A percentile compares a stretch with the other conserved stretches of the same genome.
phyloP scores from a whole-genome alignment of 768 basidiomycete species.

The Amanita pseudoporphyria region DNA sequence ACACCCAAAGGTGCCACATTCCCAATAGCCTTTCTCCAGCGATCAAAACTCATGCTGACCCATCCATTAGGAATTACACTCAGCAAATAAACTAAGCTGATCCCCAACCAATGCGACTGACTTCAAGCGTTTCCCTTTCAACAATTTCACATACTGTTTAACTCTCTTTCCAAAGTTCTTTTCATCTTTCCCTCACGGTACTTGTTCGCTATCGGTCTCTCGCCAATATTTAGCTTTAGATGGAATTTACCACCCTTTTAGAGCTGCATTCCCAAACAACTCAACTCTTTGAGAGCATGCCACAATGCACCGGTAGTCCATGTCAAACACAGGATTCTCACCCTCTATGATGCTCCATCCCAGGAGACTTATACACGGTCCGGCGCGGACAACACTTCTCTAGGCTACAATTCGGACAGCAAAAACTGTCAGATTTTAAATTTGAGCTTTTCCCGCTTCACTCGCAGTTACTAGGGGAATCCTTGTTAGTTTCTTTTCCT shows the following conservation, averaged over 20 bases:
- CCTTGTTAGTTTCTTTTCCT: slow-evolving; percentile 90
- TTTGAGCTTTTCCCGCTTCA: too few relatives aligned
- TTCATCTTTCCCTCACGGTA: too few relatives aligned
- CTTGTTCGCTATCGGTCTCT: slow-evolving; percentile 51
- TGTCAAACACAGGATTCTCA: slow-evolving; percentile 32
- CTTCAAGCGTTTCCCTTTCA: slow-evolving; percentile 71
- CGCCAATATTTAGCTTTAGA: slow-evolving; percentile 79
- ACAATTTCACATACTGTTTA: slow-evolving; percentile 77
- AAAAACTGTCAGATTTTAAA: slow-evolving; percentile 71
- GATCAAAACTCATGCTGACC: slow-evolving; percentile 63
- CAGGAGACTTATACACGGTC: slow-evolving; percentile 64
- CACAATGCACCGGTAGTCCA: slow-evolving; percentile 43
- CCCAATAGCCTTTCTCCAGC: slow-evolving; percentile 45
- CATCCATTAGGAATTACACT: slow-evolving; percentile 46
- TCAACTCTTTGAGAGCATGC: slow-evolving; percentile 71
- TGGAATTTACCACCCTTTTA: slow-evolving; percentile 77
- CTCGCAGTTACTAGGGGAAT: slow-evolving; percentile 85
- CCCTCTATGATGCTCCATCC: slow-evolving; percentile 51
- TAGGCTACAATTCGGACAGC: slow-evolving; percentile 70
- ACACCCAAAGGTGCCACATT: slow-evolving; percentile 67
- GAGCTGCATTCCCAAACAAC: slow-evolving; percentile 84
- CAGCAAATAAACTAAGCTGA: slow-evolving; percentile 43
- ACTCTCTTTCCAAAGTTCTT: slow-evolving; percentile 78
- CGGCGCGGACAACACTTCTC: slow-evolving; percentile 65
- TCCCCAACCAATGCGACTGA: too few relatives aligned